Base-by-base conservation (phyloP, 2,329 filamentous ascomycete genomes). In the Fusarium sp. region DNA sequence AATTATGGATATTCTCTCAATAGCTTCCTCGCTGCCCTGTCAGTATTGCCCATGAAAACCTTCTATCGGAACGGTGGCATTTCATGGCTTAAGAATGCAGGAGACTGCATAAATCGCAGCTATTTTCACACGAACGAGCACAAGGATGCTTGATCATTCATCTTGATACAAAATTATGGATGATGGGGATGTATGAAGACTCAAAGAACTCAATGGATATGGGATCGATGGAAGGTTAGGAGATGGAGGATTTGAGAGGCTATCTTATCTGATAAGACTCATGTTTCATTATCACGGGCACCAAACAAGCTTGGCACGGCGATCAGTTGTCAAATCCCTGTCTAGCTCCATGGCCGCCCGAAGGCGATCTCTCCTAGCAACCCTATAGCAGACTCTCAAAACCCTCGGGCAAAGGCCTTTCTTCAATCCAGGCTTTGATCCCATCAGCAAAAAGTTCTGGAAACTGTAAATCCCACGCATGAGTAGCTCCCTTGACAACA, bases 401-500 rank as follows among this genome's bases (percentile, higher is more conserved):
- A 29, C 64, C 64, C 10, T 69, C 57, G 1, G 81, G 80, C 39
- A 82, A 61, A 27, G 69, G 65, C 5, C 60, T 27, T 11, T 71
- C 68, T 56, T 81, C 76, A 31, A 82, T 67, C 82, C 83, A 84
- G 8, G 82, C 80, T 64, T 73, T 77, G 7, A 84, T 73, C 3
- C 79, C 80, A 29, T 75, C 74, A 5, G 81, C 81, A 67, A 84
- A 84, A 5, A 84, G 43, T 22, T 77, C 67, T 0, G 82, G 82
- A n/a, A 80, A 70, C 61, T 84, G 82, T 50, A 84, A 66, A 63
- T 84, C 80, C 83, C 83, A 85, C 11, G 78, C 79, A 69, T 84
- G 82, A 24, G 82, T 77, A 11, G 82, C 82, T 7, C 80, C 78
- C n/a, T 50, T 75, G 3, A 84, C 77, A 9, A 83, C 62, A 31